These are phyloP conservation scores for Acanthamoeba castellanii DNA, from an alignment of 208 protist species.

Conservation along the genomic window DNA sequence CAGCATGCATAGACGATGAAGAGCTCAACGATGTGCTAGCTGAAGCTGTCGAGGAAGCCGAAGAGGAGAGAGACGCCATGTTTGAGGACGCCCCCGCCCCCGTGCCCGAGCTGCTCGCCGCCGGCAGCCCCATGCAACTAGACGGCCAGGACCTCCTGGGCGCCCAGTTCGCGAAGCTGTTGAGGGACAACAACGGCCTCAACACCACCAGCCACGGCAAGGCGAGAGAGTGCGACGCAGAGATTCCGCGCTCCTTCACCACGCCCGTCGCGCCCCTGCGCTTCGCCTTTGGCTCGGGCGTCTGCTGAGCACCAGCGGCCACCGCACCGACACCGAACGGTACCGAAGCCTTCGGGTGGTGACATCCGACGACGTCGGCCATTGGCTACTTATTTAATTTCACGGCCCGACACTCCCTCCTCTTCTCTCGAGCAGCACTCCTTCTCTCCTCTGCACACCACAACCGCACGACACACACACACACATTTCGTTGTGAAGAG, in stretches of 20 bases:
- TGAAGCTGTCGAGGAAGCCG: constrained; percentile 38
- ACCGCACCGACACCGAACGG: not conserved
- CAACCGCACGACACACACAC: too few relatives aligned
- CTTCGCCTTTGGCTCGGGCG: constrained; percentile 2
- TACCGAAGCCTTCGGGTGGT: not conserved
- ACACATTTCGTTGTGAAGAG: too few relatives aligned
- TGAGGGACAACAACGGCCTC: not conserved
- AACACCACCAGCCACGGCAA: not conserved
- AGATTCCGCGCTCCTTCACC: constrained; percentile 17
- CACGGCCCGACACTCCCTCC: not conserved
- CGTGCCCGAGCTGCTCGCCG: not conserved
- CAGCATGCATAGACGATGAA: constrained; percentile 37
- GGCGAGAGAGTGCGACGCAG: constrained; percentile 40
- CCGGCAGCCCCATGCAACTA: constrained; percentile 12
- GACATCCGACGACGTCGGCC: not conserved
- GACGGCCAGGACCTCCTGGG: constrained; percentile 36
- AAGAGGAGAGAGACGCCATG: constrained; percentile 15
- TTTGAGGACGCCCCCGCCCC: not conserved
- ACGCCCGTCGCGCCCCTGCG: not conserved
- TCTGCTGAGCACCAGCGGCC: not conserved
- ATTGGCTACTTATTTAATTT: not conserved
- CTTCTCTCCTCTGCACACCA: not conserved
- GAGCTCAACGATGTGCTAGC: constrained; percentile 37
- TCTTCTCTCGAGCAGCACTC: not conserved
- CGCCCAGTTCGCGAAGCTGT: not conserved